Percentiles rank a stretch among this genome's conserved stretches.
Conservation (phyloP, 495 filamentous ascomycete genomes). For the Penicillium turbatum region DNA sequence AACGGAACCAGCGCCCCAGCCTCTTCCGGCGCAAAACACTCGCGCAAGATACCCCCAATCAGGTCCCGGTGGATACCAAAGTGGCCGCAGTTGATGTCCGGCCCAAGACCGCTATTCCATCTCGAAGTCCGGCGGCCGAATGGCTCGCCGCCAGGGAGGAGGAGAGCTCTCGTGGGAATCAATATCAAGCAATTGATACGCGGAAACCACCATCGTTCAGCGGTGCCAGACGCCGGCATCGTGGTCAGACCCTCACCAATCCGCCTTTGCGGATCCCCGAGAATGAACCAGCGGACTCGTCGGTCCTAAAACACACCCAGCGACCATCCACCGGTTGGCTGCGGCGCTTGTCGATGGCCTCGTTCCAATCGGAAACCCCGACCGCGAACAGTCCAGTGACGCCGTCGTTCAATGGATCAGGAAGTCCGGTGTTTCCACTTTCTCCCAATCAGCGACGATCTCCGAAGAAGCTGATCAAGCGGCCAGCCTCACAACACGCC, state of each 20-base stretch:
- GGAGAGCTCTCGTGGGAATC: constrained; percentile 7
- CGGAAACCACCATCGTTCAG: constrained; percentile 49
- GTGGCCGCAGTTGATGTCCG: constrained; percentile 23
- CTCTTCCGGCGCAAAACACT: constrained; percentile 30
- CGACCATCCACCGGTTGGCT: constrained; percentile 68
- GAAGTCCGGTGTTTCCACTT: constrained; percentile 56
- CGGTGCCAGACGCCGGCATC: constrained; percentile 43
- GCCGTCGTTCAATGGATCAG: constrained; percentile 66
- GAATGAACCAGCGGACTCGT: constrained; percentile 31
- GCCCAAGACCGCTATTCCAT: constrained; percentile 23
- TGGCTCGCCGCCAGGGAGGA: constrained; percentile 9
- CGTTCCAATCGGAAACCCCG: constrained; percentile 68
- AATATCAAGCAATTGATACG: constrained; percentile 16
- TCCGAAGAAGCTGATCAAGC: constrained; percentile 88
- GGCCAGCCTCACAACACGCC: constrained; percentile 60
- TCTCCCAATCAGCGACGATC: constrained; percentile 44
- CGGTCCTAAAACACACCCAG: constrained; percentile 38
- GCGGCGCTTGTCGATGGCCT: constrained; percentile 65
- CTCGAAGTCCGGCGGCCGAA: constrained; percentile 14
- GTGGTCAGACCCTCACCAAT: constrained; percentile 39
- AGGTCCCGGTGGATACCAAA: constrained; percentile 11
- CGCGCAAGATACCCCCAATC: constrained; percentile 19
- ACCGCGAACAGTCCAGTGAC: constrained; percentile 64
- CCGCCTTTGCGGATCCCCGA: constrained; percentile 30
- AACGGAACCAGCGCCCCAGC: constrained; percentile 31